A percentile compares a stretch with the other conserved stretches of the same genome.
Conservation (phyloP, 345 rosid genomes). For the Camelina sativa region DNA sequence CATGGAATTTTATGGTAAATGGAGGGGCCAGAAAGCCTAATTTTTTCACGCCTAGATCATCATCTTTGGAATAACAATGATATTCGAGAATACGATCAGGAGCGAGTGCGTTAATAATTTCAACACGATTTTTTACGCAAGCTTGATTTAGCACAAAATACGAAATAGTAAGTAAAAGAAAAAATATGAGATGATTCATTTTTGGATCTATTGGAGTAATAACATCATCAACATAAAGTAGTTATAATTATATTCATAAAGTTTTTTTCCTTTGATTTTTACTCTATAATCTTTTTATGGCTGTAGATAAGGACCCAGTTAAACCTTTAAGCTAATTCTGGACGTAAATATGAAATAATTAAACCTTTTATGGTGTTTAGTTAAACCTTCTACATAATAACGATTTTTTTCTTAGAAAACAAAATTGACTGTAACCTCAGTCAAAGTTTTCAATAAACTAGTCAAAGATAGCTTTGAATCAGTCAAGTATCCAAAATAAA, state of each 20-base stretch:
- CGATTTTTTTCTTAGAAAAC: no score
- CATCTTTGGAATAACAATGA: neutral
- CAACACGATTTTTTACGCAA: neutral
- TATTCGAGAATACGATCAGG: neutral
- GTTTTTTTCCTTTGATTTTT: neutral
- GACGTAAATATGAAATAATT: neutral
- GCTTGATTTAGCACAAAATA: neutral
- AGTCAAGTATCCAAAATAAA: no score
- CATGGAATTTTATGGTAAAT: neutral
- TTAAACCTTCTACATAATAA: no score
- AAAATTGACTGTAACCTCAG: no score
- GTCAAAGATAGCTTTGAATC: no score
- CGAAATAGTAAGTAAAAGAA: neutral
- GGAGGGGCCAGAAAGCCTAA: neutral
- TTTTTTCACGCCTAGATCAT: neutral
- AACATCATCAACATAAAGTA: neutral
- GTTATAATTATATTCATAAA: neutral
- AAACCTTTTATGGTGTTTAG: no score
- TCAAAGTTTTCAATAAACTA: no score
- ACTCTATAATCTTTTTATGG: neutral
- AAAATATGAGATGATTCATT: neutral
- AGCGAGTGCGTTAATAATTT: neutral
- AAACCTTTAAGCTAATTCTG: neutral
- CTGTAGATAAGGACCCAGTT: neutral
- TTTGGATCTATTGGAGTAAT: neutral